Evolutionary conservation across 2,329 filamentous ascomycete species (phyloP), one percentile per base, ranked within the genome.

Genomic region (Chrysosphaeria jannelii): DNA sequence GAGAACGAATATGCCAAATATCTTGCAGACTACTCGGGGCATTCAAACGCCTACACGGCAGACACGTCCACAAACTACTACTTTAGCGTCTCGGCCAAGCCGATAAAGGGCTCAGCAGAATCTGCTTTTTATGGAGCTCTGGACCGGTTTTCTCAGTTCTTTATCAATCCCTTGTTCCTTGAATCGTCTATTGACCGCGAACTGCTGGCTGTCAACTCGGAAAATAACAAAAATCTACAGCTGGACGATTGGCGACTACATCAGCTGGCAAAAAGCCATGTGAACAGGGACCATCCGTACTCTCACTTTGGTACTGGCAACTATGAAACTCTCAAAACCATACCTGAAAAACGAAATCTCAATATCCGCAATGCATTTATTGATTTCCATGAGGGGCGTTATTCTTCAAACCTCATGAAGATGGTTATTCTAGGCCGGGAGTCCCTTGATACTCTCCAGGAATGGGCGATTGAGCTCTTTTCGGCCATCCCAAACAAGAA

Each of bases 1-100:
- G 81, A 91, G 46, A 93, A 97, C 43, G 81, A 72, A 32, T 97
- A 97, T 51, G 76, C 75, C 37, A 69, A 81, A 40, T 97, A 89
- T 42, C 60, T 97, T 25, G 72, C 78, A 24, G 58, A 74, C 28
- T 70, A 91, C 42, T 89, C 78, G 7, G 85, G 85, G 26, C 65
- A 69, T 38, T 90, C 79, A 14, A 97, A 97, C 42, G 85, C 85
- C 26, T 93, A 89, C 43, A 97, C 85, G 2, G 78, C 71, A 10
- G 55, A 74, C 5, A 90, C 76, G 2, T 88, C 81, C 24, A 97
- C 85, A 31, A 93, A 93, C 47, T 97, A 89, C 49, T 93, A 74
- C 46, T 97, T 97, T 41, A 85, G 97, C 38, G 66, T 93, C 27
- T 75, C 74, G 11, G 76, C 78, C 15, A 75, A 75, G 24, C 59